phyloP scores from a whole-genome alignment of 2,329 filamentous ascomycete species.

The Sarocladium brachiariae region DNA sequence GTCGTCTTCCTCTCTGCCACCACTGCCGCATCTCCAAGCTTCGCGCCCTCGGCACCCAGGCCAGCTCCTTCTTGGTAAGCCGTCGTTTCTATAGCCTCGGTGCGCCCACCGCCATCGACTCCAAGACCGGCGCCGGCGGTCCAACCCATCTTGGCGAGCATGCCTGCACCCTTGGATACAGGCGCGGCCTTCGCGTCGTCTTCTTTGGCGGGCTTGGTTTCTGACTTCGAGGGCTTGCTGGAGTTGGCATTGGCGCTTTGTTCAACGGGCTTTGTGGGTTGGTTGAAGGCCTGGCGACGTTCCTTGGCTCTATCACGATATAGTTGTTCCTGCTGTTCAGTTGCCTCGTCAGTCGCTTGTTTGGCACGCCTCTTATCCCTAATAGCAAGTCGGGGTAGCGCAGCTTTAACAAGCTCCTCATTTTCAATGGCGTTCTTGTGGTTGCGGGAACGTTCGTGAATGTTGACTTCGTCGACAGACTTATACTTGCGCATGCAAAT shows the following conservation, averaged over 20 bases:
- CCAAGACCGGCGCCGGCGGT: slow-evolving; percentile 58
- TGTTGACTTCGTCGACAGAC: slow-evolving; percentile 33
- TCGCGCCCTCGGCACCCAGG: slow-evolving; percentile 62
- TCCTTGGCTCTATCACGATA: slow-evolving; percentile 65
- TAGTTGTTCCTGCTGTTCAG: slow-evolving; percentile 28
- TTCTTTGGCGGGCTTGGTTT: slow-evolving; percentile 12
- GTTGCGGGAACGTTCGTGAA: slow-evolving; percentile 35
- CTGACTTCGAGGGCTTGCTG: background rate
- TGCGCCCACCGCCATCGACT: slow-evolving; percentile 54
- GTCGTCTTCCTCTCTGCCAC: slow-evolving; percentile 56
- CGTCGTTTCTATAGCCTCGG: slow-evolving; percentile 55
- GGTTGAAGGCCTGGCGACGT: slow-evolving; percentile 54
- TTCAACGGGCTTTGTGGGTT: slow-evolving; percentile 46
- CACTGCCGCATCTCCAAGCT: slow-evolving; percentile 59
- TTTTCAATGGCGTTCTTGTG: slow-evolving; percentile 34
- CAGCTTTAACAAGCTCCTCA: slow-evolving; percentile 42
- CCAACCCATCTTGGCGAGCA: slow-evolving; percentile 71
- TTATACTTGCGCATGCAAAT: slow-evolving; percentile 42
- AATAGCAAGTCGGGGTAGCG: slow-evolving; percentile 31
- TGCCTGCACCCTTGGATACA: slow-evolving; percentile 55
- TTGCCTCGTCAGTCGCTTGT: slow-evolving; percentile 18
- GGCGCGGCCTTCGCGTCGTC: slow-evolving; percentile 27
- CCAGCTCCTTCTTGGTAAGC: slow-evolving; percentile 64
- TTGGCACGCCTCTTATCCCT: slow-evolving; percentile 30
- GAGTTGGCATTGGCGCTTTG: slow-evolving; percentile 6